Evolutionary conservation across 1,284 basidiomycete species (phyloP).

Genomic region (Tetrapyrgos nigripes): DNA sequence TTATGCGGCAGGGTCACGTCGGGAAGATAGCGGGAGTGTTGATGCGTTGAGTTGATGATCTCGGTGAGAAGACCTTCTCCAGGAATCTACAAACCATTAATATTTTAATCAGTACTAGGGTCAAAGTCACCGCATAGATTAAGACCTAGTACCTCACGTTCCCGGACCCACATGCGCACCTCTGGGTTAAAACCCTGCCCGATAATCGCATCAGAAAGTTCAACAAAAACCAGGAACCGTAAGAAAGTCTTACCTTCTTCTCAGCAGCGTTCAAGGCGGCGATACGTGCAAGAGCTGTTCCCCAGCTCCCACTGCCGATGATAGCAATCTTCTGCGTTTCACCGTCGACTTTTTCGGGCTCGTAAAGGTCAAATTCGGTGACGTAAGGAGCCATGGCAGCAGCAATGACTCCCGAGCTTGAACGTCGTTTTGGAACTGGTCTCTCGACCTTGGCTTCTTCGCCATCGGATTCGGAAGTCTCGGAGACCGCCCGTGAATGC

Average conservation of each 20-base stretch:
- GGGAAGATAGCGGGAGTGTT: slow-evolving; percentile 23
- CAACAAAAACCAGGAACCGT: not conserved
- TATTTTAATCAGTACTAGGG: not conserved
- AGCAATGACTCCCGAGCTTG: slow-evolving; percentile 18
- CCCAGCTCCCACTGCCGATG: slow-evolving; percentile 25
- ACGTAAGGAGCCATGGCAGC: slow-evolving; percentile 24
- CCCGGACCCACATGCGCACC: slow-evolving; percentile 26
- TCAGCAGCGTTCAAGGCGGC: slow-evolving; percentile 22
- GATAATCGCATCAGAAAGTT: not conserved
- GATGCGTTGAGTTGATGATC: slow-evolving; percentile 21
- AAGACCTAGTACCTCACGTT: slow-evolving; percentile 19
- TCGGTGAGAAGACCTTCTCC: slow-evolving; percentile 22
- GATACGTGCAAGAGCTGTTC: slow-evolving; percentile 26
- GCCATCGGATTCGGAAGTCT: slow-evolving; percentile 15
- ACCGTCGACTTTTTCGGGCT: slow-evolving; percentile 19
- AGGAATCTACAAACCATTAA: slow-evolving; percentile 14
- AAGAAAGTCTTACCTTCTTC: slow-evolving; percentile 9
- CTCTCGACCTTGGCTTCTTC: slow-evolving; percentile 12
- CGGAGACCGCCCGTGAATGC: not conserved
- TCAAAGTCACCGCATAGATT: not conserved
- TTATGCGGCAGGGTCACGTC: slow-evolving; percentile 22
- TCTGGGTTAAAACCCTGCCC: slow-evolving; percentile 20
- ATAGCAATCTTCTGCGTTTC: slow-evolving; percentile 21
- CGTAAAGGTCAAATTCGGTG: slow-evolving; percentile 23
- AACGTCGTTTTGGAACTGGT: slow-evolving; percentile 17